Evolutionary conservation across 2,329 filamentous ascomycete species (phyloP).

Genomic region (Nemania sp.): DNA sequence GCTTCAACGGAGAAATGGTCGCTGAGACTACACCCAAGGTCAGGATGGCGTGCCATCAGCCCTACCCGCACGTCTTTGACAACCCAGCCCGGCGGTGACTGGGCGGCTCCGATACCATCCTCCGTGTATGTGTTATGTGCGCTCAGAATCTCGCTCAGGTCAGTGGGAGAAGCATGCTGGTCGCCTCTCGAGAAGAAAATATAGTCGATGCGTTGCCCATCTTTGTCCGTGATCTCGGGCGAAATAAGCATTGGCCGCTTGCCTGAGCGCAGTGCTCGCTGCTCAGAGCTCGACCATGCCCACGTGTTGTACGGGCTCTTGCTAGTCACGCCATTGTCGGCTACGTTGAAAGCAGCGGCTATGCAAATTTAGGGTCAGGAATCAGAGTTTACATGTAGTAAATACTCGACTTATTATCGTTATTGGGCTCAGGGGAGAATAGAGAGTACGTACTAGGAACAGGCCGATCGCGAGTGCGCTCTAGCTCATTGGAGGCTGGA

Average conservation of each 20-base stretch:
- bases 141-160: constrained; percentile 25
- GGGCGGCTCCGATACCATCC: constrained; percentile 37
- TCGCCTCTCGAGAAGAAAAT: constrained; percentile 74
- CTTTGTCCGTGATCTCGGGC: constrained; percentile 68
- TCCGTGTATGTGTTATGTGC: constrained; percentile 28
- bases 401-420: neutral
- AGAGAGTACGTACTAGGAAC: constrained; percentile 57
- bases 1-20: constrained; percentile 94
- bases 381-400: neutral
- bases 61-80: constrained; percentile 74
- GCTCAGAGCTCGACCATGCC: constrained; percentile 79
- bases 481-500: constrained; percentile 67
- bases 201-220: constrained; percentile 90
- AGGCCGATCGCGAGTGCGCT: constrained; percentile 66
- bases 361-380: neutral
- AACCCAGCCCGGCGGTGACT: constrained; percentile 59
- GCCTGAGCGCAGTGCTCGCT: constrained; percentile 68
- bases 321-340: constrained; percentile 83
- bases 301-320: constrained; percentile 89
- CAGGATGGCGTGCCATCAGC: constrained; percentile 81
- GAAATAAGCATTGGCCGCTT: constrained; percentile 64
- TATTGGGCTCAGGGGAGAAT: neutral
- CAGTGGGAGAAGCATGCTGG: constrained; percentile 25
- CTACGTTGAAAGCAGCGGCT: constrained; percentile 74
- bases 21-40: constrained; percentile 81